Conservation (phyloP, 495 filamentous ascomycete species). For the Aspergillus sclerotioniger region DNA sequence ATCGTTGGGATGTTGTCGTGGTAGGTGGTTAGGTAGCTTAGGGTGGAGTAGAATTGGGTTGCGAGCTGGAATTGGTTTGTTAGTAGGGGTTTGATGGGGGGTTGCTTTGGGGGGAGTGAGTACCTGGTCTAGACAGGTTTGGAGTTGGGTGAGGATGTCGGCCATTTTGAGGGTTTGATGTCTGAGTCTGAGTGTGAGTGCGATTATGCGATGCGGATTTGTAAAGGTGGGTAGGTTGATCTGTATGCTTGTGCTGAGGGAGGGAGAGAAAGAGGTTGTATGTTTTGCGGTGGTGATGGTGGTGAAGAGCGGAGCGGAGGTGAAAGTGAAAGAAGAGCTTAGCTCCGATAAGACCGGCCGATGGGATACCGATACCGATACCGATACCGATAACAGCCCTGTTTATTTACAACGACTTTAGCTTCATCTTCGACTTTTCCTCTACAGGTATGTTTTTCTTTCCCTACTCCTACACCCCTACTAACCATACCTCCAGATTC, state of each 20-base stretch:
- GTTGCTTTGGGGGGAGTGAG: constrained; percentile 7
- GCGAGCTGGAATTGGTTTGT: constrained; percentile 60
- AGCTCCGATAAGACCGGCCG: neutral
- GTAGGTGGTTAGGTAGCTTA: constrained; percentile 79
- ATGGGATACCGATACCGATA: too few species aligned
- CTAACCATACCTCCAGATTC: neutral
- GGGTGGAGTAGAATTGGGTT: constrained; percentile 82
- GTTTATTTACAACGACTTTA: neutral
- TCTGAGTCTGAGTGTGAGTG: too few species aligned
- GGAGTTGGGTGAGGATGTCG: constrained; percentile 88
- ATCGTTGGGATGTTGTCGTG: constrained; percentile 71
- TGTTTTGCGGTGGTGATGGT: constrained; percentile 2
- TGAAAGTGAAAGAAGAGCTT: neutral
- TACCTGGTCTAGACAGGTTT: constrained; percentile 92
- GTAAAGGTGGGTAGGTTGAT: too few species aligned
- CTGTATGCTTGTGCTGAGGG: too few species aligned
- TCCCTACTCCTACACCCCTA: neutral
- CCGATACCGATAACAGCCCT: neutral
- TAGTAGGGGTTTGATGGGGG: constrained; percentile 7
- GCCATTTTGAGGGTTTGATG: constrained; percentile 64
- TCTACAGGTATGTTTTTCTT: neutral
- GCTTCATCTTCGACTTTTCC: neutral
- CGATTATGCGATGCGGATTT: too few species aligned
- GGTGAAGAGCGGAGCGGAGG: neutral
- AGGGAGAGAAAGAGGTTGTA: too few species aligned